phyloP scores from a whole-genome alignment of 345 rosid genomes.

The Aquilaria sinensis region DNA sequence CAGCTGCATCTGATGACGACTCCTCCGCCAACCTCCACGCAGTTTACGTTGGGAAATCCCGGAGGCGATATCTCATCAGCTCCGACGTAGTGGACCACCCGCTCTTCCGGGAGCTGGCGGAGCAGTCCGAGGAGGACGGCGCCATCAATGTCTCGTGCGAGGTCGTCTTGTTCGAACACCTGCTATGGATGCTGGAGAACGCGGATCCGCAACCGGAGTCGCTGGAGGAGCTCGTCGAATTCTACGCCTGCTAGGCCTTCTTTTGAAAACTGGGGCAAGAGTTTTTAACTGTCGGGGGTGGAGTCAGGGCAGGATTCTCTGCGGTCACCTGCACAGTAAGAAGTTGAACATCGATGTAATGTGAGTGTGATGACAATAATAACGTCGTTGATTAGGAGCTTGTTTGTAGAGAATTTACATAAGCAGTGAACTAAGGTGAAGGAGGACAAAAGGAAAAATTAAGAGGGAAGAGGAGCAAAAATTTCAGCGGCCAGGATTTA shows the following conservation, averaged over 20 bases:
- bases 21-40: slow-evolving; percentile 48
- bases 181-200: slow-evolving; percentile 92
- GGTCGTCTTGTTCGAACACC: slow-evolving; percentile 91
- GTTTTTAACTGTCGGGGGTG: background rate
- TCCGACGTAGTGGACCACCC: slow-evolving; percentile 45
- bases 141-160: slow-evolving; percentile 64
- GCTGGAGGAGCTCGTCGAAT: slow-evolving; percentile 69
- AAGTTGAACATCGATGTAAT: slow-evolving; percentile 20
- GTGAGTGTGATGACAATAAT: background rate
- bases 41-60: slow-evolving; percentile 75
- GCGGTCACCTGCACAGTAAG: slow-evolving; percentile 5
- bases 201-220: slow-evolving; percentile 74
- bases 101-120: slow-evolving; percentile 40
- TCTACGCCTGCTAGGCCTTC: slow-evolving; percentile 55
- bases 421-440: slow-evolving; percentile 10
- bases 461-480: background rate
- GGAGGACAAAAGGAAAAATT: background rate
- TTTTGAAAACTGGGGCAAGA: background rate
- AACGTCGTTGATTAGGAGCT: slow-evolving; percentile 7
- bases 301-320: background rate
- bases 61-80: slow-evolving; percentile 64
- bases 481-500: slow-evolving; percentile 13
- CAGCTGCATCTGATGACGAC: slow-evolving; percentile 19
- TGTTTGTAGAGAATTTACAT: background rate
- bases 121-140: slow-evolving; percentile 25